Percentiles rank a stretch among this genome's conserved stretches.
Evolutionary conservation across 768 basidiomycete species (phyloP).

Genomic region (Hemileccinum rubropunctum): DNA sequence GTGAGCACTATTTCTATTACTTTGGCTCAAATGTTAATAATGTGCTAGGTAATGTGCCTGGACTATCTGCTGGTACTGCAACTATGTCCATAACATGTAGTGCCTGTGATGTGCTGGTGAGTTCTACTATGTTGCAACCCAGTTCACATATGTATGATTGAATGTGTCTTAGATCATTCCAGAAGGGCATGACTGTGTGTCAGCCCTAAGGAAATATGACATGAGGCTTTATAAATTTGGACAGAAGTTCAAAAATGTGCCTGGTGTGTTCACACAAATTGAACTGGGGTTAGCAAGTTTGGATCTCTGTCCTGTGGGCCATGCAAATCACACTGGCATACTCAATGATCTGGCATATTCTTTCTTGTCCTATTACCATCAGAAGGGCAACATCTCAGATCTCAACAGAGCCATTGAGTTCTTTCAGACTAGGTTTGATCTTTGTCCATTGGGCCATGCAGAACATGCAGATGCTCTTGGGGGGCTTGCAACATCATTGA

Average conservation of each 20-base stretch:
- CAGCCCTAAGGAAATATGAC: neutral
- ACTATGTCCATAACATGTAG: neutral
- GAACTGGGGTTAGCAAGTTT: neutral
- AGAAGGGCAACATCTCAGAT: neutral
- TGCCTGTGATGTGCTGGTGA: neutral
- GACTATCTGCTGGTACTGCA: neutral
- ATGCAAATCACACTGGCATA: neutral
- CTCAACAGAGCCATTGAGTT: neutral
- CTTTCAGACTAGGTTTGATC: neutral
- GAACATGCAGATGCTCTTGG: too few relatives aligned
- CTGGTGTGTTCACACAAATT: neutral
- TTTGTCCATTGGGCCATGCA: neutral
- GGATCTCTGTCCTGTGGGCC: neutral
- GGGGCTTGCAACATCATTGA: too few relatives aligned
- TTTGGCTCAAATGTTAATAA: neutral
- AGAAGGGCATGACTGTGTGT: neutral
- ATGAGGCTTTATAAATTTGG: neutral
- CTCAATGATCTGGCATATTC: neutral
- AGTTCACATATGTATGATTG: neutral
- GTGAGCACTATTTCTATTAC: neutral
- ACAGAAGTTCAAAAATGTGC: neutral
- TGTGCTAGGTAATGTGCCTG: neutral
- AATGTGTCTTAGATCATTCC: neutral
- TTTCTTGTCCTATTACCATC: neutral
- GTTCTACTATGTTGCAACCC: neutral